Base-by-base conservation (phyloP, 164 flowering plant genomes). In the Aristolochia californica region DNA sequence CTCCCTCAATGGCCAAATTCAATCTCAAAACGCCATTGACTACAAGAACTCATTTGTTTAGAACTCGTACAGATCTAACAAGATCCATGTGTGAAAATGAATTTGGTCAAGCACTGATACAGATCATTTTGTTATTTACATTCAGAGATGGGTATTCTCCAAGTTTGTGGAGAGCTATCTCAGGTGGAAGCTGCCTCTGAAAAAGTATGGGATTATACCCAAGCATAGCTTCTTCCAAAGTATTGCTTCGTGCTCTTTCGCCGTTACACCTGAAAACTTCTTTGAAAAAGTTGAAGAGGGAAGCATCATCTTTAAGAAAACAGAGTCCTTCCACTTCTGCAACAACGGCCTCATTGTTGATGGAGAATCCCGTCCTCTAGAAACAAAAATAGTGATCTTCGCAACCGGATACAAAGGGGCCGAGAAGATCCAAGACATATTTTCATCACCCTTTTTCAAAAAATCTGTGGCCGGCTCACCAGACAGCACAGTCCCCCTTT, bases 331-430 rank as follows among this genome's bases (percentile, higher is more conserved):
- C 20, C 48, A 77, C 56, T 87, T 87, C 67, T 74, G 72, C 68
- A 58, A 74, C 47, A 69, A 81, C 0, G 89, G 87, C 0, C 24
- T 84, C 55, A 9, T 77, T 45, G 5, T 84, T 20, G 72, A 83
- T 20, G 79, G 62, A 0, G 74, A 76, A 8, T 40, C 0, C n/a
- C 55, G 45, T 0, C 70, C 75, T 21, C 8, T 77, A 17, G 56
- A 87, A 45, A 62, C 77, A 0, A 85, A 84, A 66, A 4, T 81
- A 45, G 83, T 83, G 51, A 84, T 87, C 59, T 45, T 84, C 28
- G 86, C 81, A 11, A 84, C 87, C 4, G 91, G 91, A 2, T 87
- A 63, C 59, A 76, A 45, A 22, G 80, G 83, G 15, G 81, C 74
- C 27, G 45, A 63, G 16, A 84, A 81, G 78, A 80, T 87, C 38